A percentile compares a stretch with the other conserved stretches of the same genome.
Conservation (phyloP, 495 filamentous ascomycete species). For the Acidomyces sp. region DNA sequence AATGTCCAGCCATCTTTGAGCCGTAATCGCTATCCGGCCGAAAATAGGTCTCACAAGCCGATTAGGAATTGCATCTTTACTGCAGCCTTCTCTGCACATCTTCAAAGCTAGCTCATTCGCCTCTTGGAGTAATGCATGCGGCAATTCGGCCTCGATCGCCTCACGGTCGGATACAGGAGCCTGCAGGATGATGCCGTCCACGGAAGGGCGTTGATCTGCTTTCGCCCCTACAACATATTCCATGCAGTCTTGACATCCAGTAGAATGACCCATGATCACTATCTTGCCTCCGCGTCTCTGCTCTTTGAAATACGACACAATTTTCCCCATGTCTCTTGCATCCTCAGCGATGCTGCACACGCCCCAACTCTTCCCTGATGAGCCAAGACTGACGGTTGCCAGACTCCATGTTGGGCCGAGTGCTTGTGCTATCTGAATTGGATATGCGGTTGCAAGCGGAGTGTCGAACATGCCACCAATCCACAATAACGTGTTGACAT, state of each 20-base stretch:
- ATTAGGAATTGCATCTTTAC: conserved; percentile 44
- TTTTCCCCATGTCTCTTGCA: conserved; percentile 54
- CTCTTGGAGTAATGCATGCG: conserved; percentile 35
- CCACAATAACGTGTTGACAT: conserved; percentile 60
- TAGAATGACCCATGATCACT: conserved; percentile 81
- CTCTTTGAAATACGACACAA: conserved; percentile 55
- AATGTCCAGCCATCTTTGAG: conserved; percentile 55
- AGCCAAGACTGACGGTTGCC: conserved; percentile 46
- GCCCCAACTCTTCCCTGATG: conserved; percentile 63
- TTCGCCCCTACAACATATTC: conserved; percentile 44
- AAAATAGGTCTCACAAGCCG: conserved; percentile 36
- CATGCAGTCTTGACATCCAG: conserved; percentile 78
- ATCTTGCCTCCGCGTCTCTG: conserved; percentile 40
- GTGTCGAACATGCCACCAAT: conserved; percentile 76
- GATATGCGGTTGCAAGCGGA: conserved; percentile 53
- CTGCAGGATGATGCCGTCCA: conserved; percentile 70
- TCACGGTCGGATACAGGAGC: conserved; percentile 72
- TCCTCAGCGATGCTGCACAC: conserved; percentile 54
- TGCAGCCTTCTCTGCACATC: conserved; percentile 40
- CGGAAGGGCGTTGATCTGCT: conserved; percentile 19
- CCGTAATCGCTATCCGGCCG: conserved; percentile 47
- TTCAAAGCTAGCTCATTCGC: conserved; percentile 40
- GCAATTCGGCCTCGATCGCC: conserved; percentile 34
- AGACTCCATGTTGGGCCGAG: conserved; percentile 53
- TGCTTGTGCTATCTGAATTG: conserved; percentile 37